phyloP scores from a whole-genome alignment of 2,329 filamentous ascomycete genomes.

The Cladophialophora chaetospira region DNA sequence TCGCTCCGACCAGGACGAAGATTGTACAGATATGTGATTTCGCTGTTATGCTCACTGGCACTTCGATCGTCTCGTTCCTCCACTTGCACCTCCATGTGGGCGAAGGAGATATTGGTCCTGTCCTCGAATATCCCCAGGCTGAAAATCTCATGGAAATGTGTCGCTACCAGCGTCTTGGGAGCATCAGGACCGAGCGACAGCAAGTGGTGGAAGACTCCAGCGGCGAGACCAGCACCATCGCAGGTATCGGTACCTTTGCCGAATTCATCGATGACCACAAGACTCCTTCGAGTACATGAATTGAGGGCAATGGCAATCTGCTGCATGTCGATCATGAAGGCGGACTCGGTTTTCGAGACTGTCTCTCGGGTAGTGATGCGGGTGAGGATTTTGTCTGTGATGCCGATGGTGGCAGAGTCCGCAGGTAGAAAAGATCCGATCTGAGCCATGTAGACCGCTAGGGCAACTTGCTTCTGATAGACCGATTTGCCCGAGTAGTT shows the following conservation, averaged over 20 bases:
- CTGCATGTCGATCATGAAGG: conserved; percentile 81
- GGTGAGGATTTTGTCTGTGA: conserved; percentile 92
- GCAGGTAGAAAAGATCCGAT: conserved; percentile 92
- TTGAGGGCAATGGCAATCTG: conserved; percentile 78
- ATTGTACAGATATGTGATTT: conserved; percentile 70
- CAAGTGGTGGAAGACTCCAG: conserved; percentile 61
- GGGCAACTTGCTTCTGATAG: conserved; percentile 87
- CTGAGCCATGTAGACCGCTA: conserved; percentile 91
- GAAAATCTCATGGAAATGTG: conserved; percentile 62
- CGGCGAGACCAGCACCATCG: conserved; percentile 66
- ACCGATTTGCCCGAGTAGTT: conserved; percentile 98
- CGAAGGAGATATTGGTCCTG: conserved; percentile 53
- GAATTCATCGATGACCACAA: conserved; percentile 93
- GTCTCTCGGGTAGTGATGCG: conserved; percentile 75
- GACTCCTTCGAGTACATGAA: conserved; percentile 71
- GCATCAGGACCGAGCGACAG: conserved; percentile 50
- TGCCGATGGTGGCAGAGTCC: conserved; percentile 70
- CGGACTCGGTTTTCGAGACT: conserved; percentile 65
- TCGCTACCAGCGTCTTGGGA: conserved; percentile 64
- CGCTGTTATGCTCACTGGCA: conserved; percentile 47
- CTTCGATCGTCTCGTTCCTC: conserved; percentile 35
- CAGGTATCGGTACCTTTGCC: conserved; percentile 64
- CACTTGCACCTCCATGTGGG: conserved; percentile 59
- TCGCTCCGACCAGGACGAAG: conserved; percentile 66
- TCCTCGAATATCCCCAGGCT: conserved; percentile 56